Conservation (phyloP, 495 filamentous ascomycete genomes). For the Neurospora intermedia region DNA sequence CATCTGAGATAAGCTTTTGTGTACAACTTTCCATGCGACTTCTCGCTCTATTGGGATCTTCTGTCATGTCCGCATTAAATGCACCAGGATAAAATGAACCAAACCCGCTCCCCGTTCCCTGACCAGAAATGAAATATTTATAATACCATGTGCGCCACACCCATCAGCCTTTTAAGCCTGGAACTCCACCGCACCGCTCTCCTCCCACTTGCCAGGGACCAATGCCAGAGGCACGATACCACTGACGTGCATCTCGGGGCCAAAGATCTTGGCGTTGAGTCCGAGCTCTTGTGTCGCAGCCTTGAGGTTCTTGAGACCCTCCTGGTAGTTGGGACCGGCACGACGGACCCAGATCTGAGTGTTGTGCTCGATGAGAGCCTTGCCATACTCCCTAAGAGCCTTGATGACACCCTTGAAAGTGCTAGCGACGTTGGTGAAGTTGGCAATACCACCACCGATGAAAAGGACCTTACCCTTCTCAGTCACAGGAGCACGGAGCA, state of each 20-base stretch:
- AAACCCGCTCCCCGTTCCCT: conserved; percentile 1
- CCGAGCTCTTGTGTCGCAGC: conserved; percentile 84
- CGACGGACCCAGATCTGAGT: conserved; percentile 99
- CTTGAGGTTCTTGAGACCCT: conserved; percentile 99
- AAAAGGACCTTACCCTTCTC: conserved; percentile 96
- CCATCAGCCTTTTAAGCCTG: conserved; percentile 27
- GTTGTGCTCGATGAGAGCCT: conserved; percentile 85
- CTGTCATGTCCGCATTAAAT: conserved; percentile 1
- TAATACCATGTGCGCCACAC: not conserved
- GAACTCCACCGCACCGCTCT: conserved; percentile 45
- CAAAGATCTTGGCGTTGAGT: conserved; percentile 91
- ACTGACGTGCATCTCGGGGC: conserved; percentile 84
- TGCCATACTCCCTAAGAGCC: conserved; percentile 84
- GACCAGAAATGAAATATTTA: conserved; percentile 3
- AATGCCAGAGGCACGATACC: conserved; percentile 56
- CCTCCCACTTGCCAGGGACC: conserved; percentile 42
- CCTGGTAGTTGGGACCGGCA: conserved; percentile 98
- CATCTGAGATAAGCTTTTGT: not conserved
- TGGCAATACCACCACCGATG: conserved; percentile 99
- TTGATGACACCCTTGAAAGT: conserved; percentile 99
- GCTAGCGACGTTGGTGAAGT: conserved; percentile 95
- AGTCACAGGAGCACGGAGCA: conserved; percentile 81
- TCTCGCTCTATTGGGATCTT: not conserved
- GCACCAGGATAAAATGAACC: not conserved
- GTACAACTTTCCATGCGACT: not conserved